phyloP scores from a whole-genome alignment of 345 rosid genomes.

The Anastatica hierochuntica region DNA sequence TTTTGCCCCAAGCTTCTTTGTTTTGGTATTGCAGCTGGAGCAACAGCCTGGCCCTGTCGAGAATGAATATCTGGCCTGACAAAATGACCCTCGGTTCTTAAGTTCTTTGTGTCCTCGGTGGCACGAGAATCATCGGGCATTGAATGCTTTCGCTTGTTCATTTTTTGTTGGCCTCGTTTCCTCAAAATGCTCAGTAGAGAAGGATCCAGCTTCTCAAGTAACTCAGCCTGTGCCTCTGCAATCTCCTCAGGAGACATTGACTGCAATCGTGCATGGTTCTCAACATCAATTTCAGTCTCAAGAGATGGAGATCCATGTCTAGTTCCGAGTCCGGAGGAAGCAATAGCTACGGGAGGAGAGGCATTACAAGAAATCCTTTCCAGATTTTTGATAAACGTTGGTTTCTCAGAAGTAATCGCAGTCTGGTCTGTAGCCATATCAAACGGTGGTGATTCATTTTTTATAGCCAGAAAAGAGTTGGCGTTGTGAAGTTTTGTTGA shows the following conservation, averaged over 20 bases:
- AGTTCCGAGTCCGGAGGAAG: constrained; percentile 26
- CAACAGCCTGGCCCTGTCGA: constrained; percentile 14
- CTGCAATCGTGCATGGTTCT: constrained; percentile 51
- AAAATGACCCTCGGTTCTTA: constrained; percentile 21
- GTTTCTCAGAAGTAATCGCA: constrained; percentile 13
- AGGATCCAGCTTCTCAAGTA: constrained; percentile 73
- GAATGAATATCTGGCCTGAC: constrained; percentile 24
- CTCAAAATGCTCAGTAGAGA: constrained; percentile 49
- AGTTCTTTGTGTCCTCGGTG: background rate
- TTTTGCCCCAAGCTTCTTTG: constrained; percentile 24
- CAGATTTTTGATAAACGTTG: background rate
- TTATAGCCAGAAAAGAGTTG: too few relatives aligned
- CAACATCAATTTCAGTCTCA: constrained; percentile 71
- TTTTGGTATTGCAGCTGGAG: constrained; percentile 18
- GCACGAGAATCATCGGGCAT: constrained; percentile 14
- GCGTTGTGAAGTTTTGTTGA: too few relatives aligned
- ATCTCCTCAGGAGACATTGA: constrained; percentile 71
- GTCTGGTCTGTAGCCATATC: constrained; percentile 14
- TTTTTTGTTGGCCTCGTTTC: constrained; percentile 50
- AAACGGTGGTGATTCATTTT: too few relatives aligned
- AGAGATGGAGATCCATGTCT: constrained; percentile 34
- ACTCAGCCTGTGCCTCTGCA: constrained; percentile 69
- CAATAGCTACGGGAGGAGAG: constrained; percentile 10
- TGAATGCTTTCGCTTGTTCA: constrained; percentile 38
- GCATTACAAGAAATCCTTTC: constrained; percentile 13